phyloP scores from a whole-genome alignment of 768 basidiomycete genomes.

The Trametes meyenii region DNA sequence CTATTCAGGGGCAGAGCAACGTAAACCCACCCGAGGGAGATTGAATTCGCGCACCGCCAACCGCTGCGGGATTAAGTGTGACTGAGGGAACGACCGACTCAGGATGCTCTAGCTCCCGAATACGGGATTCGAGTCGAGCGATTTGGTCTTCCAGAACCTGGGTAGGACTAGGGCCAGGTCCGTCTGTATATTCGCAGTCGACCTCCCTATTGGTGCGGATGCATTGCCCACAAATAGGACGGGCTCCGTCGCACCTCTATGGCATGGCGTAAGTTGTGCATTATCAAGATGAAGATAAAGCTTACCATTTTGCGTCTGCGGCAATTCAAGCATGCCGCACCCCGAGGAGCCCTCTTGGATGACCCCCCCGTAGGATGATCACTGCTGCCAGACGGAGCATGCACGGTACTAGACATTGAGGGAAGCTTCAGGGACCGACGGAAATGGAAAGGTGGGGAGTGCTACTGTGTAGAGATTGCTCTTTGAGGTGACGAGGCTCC shows the following conservation, averaged over 20 bases:
- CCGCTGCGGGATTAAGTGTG: constrained; percentile 14
- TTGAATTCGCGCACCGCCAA: neutral
- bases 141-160: constrained; percentile 65
- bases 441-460: neutral
- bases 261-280: neutral
- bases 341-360: constrained; percentile 30
- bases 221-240: constrained; percentile 70
- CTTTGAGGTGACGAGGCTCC: neutral
- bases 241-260: constrained; percentile 69
- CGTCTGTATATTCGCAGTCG: constrained; percentile 70
- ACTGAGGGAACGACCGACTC: constrained; percentile 19
- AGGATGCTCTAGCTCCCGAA: constrained; percentile 37
- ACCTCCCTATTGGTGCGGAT: constrained; percentile 54
- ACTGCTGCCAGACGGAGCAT: constrained; percentile 3
- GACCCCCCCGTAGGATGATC: neutral
- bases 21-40: neutral
- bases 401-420: constrained; percentile 5
- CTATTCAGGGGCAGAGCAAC: neutral
- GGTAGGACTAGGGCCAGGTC: constrained; percentile 60
- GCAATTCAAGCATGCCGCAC: constrained; percentile 33
- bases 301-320: constrained; percentile 32
- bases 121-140: constrained; percentile 55
- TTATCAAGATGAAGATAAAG: neutral
- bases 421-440: neutral
- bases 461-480: neutral